Base-by-base conservation (phyloP, 768 basidiomycete genomes). In the Boletellus ananas region DNA sequence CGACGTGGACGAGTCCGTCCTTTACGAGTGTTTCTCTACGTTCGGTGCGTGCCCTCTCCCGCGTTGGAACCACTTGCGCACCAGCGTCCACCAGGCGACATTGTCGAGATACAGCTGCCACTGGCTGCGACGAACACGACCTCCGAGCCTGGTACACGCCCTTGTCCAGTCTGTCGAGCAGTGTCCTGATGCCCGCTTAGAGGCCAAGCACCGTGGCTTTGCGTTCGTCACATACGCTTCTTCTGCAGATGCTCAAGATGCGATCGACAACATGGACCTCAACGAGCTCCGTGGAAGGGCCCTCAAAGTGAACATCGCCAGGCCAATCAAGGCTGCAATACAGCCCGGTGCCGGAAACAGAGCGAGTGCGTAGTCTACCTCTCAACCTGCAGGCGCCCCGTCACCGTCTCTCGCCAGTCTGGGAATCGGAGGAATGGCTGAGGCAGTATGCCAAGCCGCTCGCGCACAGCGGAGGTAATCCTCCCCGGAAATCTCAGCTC, bases 261-360 rank as follows among this genome's bases (percentile, higher is more conserved):
- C 95, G 25, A 95, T 97, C 53, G 95, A 98, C 75, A 98, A 98
- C 72, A 97, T 94, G 90, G 94, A 98, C 69, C 73, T 94, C 70
- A 96, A 95, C 62, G 94, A 94, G 65, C 74, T 90, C 51, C 78
- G 74, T 43, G 91, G 84, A 43, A 80, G 79, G 51, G 84, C 87
- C 45, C 70, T 90, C 54, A 89, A 85, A 72, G 92, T 85, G 43
- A 95, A 90, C 64, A 69, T 94, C 35, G 94, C 94, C 9, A 79
- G 87, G 39, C 90, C 91, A 6, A 81, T 84, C 75, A 93, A 88
- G 64, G 79, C 78, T 1, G 76, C 82, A 31, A 67, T 82, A 39
- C 82, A 86, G 58, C 69, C 73, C 18, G 74, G 74, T n/a, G 75
- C 73, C 47, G 81, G 83, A 33, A 90, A 90, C 70, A 78, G 87